Evolutionary conservation across 257 asterid species (phyloP).

Genomic region (Pogostemon cablin): DNA sequence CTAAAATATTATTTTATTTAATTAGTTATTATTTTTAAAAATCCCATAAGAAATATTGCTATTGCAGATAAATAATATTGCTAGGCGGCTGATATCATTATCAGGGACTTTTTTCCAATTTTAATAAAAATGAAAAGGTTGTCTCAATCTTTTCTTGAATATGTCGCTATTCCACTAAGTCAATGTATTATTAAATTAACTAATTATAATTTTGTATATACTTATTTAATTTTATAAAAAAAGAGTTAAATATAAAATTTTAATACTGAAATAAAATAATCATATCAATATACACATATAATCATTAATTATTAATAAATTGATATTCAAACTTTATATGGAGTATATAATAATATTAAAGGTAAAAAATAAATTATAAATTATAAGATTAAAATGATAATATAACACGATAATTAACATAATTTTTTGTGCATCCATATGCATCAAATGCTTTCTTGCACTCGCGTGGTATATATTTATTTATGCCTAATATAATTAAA

Average conservation of each 20-base stretch:
- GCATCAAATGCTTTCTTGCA: too few relatives aligned
- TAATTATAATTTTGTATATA: background rate
- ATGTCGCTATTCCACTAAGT: slow-evolving; percentile 57
- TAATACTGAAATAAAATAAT: too few relatives aligned
- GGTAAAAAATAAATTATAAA: too few relatives aligned
- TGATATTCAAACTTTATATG: too few relatives aligned
- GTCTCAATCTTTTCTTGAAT: slow-evolving; percentile 36
- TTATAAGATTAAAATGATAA: too few relatives aligned
- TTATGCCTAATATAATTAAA: too few relatives aligned
- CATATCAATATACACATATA: background rate
- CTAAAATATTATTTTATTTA: background rate
- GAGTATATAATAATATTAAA: too few relatives aligned
- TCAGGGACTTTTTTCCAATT: slow-evolving; percentile 44
- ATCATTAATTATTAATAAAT: slow-evolving; percentile 1
- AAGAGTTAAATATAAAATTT: too few relatives aligned
- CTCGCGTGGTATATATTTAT: too few relatives aligned
- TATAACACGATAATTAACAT: too few relatives aligned
- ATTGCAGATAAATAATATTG: slow-evolving; percentile 7
- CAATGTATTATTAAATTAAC: slow-evolving; percentile 49
- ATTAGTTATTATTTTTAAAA: background rate
- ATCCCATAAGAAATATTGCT: slow-evolving; percentile 14
- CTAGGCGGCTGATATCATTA: slow-evolving; percentile 60
- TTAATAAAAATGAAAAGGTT: slow-evolving; percentile 6
- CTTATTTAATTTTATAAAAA: too few relatives aligned
- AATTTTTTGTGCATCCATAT: too few relatives aligned